Evolutionary conservation across 345 rosid genomes (phyloP).

Genomic region (Rhodomyrtus tomentosa): DNA sequence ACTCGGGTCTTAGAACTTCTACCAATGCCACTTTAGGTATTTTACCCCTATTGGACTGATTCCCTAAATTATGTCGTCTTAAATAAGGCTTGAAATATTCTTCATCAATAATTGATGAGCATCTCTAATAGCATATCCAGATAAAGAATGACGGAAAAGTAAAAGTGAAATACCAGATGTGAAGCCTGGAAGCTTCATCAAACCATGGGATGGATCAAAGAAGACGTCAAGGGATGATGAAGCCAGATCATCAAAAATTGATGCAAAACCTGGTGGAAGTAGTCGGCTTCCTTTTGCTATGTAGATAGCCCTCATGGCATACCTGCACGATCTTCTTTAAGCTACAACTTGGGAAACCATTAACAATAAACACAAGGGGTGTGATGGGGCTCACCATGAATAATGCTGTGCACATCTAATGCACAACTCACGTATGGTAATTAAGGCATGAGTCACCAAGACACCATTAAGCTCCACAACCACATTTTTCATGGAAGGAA

Average conservation of each 20-base stretch:
- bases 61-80: background rate
- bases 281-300: constrained; percentile 88
- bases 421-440: constrained; percentile 63
- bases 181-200: constrained; percentile 70
- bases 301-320: constrained; percentile 84
- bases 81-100: background rate
- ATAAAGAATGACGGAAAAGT: background rate
- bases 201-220: constrained; percentile 82
- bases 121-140: background rate
- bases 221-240: constrained; percentile 91
- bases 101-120: background rate
- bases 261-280: constrained; percentile 79
- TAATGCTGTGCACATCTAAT: constrained; percentile 79
- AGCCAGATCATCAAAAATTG: constrained; percentile 83
- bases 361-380: background rate
- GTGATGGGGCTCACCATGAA: constrained; percentile 53
- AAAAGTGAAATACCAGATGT: constrained; percentile 42
- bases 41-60: background rate
- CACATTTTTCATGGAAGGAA: constrained; percentile 72
- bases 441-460: constrained; percentile 81
- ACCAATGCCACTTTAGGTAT: background rate
- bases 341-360: background rate
- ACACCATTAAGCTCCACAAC: constrained; percentile 93
- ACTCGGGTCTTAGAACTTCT: background rate
- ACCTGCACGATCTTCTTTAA: constrained; percentile 37